Evolutionary conservation across 495 filamentous ascomycete species (phyloP).

Genomic region (Pseudotulostoma volvatum): DNA sequence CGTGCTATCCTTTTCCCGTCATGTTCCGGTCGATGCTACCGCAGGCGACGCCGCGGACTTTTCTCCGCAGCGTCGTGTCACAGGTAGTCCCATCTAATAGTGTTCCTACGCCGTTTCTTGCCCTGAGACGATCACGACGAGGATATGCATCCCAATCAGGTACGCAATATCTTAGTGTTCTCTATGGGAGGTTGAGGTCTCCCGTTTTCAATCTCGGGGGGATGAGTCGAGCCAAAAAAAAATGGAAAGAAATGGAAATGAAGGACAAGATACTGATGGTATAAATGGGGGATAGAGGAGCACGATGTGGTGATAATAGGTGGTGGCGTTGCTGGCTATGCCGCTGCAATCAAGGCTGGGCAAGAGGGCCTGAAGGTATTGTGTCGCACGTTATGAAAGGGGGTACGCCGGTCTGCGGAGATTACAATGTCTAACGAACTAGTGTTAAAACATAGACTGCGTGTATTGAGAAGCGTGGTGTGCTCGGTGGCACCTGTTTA

Average conservation of each 20-base stretch:
- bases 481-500: conserved; percentile 88
- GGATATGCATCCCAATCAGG: conserved; percentile 70
- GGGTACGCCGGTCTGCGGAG: conserved; percentile 1
- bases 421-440: not conserved
- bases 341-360: conserved; percentile 96
- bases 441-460: conserved; percentile 45
- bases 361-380: conserved; percentile 90
- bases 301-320: conserved; percentile 90
- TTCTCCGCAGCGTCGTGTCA: conserved; percentile 32
- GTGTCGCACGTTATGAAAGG: conserved; percentile 1
- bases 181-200: not conserved
- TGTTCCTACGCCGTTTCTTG: conserved; percentile 37
- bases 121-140: conserved; percentile 43
- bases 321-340: conserved; percentile 96
- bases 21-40: conserved; percentile 67
- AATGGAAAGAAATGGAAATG: not conserved
- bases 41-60: conserved; percentile 49
- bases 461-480: conserved; percentile 96
- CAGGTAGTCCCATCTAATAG: conserved; percentile 34
- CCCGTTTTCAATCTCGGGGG: conserved; percentile 1
- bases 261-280: conserved; percentile 13
- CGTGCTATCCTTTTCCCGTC: too few species aligned
- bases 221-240: not conserved
- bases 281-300: conserved; percentile 42
- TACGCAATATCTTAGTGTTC: conserved; percentile 29